Evolutionary conservation across 352 stramenopile species (phyloP).

Genomic region (Phytophthora pini): DNA sequence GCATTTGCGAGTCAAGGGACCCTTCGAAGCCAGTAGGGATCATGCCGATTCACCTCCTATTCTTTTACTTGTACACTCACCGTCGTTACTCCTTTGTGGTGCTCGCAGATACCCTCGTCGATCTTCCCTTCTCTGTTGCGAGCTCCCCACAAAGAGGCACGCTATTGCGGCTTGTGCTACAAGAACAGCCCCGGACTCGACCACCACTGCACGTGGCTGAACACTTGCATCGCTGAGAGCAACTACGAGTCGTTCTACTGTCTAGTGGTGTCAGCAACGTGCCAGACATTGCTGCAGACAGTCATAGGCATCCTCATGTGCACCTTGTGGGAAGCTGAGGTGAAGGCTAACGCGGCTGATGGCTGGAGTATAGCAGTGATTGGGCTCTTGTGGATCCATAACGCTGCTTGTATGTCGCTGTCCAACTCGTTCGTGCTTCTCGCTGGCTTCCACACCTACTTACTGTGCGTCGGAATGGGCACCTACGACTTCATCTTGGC

Average conservation of each 20-base stretch:
- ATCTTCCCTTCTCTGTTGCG: constrained; percentile 45
- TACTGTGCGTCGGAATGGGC: constrained; percentile 69
- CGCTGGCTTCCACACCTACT: constrained; percentile 80
- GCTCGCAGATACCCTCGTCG: constrained; percentile 40
- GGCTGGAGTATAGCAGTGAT: constrained; percentile 57
- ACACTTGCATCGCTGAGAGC: constrained; percentile 85
- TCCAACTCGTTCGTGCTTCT: constrained; percentile 76
- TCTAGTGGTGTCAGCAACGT: constrained; percentile 66
- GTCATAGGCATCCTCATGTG: constrained; percentile 80
- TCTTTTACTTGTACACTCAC: background rate
- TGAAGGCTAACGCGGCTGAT: constrained; percentile 44
- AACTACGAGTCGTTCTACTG: constrained; percentile 90
- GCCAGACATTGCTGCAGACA: constrained; percentile 67
- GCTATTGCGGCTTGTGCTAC: constrained; percentile 86
- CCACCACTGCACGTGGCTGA: constrained; percentile 90
- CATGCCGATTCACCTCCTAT: background rate
- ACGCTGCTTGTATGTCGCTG: constrained; percentile 61
- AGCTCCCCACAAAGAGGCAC: constrained; percentile 64
- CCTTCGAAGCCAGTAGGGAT: constrained; percentile 54
- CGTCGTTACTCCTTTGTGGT: background rate
- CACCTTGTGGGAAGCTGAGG: constrained; percentile 70
- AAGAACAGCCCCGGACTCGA: constrained; percentile 85
- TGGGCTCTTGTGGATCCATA: constrained; percentile 80
- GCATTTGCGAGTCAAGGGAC: constrained; percentile 70
- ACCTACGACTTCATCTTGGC: constrained; percentile 89